These are phyloP conservation scores for Colletotrichum brevisporum DNA, from an alignment of 2,329 filamentous ascomycete species.

Conservation along the genomic window DNA sequence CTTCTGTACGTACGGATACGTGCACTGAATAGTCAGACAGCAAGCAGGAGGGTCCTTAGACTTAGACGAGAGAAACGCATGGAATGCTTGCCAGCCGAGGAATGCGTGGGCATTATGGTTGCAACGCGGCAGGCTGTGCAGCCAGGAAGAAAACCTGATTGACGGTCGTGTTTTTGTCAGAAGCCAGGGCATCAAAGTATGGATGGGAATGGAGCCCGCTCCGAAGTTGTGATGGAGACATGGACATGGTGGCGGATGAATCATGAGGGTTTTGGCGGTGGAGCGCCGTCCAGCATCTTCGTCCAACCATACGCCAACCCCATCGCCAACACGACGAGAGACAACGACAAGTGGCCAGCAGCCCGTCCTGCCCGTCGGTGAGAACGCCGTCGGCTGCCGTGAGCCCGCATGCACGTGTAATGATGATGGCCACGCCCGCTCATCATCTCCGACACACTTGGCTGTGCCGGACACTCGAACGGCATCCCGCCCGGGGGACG, in stretches of 20 bases:
- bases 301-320: constrained; percentile 22
- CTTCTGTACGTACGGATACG: not conserved
- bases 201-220: constrained; percentile 21
- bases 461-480: constrained; percentile 3
- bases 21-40: not conserved
- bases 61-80: not conserved
- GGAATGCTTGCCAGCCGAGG: constrained; percentile 17
- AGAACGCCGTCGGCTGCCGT: constrained; percentile 14
- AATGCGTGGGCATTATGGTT: constrained; percentile 21
- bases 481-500: constrained; percentile 4
- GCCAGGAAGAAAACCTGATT: constrained; percentile 3
- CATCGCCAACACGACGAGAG: constrained; percentile 17
- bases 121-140: constrained; percentile 17
- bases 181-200: constrained; percentile 7
- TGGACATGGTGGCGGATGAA: not conserved
- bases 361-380: constrained; percentile 2
- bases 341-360: not conserved
- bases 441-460: constrained; percentile 23
- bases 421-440: constrained; percentile 25
- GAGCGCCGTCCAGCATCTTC: constrained; percentile 3
- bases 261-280: constrained; percentile 4
- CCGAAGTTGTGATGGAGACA: constrained; percentile 27
- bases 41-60: not conserved
- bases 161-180: constrained; percentile 14
- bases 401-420: not conserved